A percentile compares a stretch with the other conserved stretches of the same genome.
Evolutionary conservation across 805 yeast species (phyloP).

Genomic region (Candida ficus): DNA sequence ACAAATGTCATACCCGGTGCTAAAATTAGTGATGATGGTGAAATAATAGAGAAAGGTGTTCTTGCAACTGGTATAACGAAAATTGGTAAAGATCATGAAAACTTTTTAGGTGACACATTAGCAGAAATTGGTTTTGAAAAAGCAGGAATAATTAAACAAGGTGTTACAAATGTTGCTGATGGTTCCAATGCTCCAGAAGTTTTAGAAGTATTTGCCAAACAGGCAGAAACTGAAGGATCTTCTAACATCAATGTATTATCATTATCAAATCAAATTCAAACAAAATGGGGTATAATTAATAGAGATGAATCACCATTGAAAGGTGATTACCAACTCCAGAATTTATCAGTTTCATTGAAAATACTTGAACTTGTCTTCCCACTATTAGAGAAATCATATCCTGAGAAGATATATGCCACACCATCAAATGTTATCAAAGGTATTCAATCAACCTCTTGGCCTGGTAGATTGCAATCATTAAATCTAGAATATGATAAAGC

Average conservation of each 20-base stretch:
- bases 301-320: constrained; percentile 47
- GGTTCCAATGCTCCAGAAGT: constrained; percentile 55
- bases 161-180: constrained; percentile 61
- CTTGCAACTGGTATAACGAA: constrained; percentile 73
- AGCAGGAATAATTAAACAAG: constrained; percentile 75
- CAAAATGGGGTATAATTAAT: constrained; percentile 28
- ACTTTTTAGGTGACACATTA: constrained; percentile 63
- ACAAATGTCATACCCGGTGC: constrained; percentile 61
- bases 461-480: constrained; percentile 72
- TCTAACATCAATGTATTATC: constrained; percentile 18
- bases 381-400: constrained; percentile 20
- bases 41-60: constrained; percentile 31
- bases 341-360: constrained; percentile 62
- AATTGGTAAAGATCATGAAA: constrained; percentile 83
- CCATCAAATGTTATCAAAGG: constrained; percentile 42
- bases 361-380: constrained; percentile 38
- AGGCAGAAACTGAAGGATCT: constrained; percentile 32
- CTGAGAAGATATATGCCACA: constrained; percentile 27
- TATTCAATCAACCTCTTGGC: constrained; percentile 61
- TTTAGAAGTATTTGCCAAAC: constrained; percentile 36
- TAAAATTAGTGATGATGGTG: constrained; percentile 1
- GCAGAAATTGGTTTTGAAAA: constrained; percentile 68
- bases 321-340: constrained; percentile 70
- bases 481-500: constrained; percentile 24
- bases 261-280: constrained; percentile 19